Evolutionary conservation across 2,329 filamentous ascomycete genomes (phyloP), one percentile per base, ranked within the genome.

Genomic region (Pseudocercospora fijiensis): DNA sequence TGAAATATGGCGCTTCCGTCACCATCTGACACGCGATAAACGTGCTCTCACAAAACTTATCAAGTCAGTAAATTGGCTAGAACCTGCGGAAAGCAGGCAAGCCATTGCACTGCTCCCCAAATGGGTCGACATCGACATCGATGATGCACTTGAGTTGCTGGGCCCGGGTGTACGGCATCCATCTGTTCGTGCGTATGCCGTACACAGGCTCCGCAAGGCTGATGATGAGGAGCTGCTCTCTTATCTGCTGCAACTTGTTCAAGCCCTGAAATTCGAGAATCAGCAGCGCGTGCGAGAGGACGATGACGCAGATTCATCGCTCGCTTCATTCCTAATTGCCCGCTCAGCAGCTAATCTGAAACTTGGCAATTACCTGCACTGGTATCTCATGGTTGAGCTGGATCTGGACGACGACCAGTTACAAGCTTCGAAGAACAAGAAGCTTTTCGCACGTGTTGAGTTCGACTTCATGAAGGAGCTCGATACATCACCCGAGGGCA

Each of bases 321-420:
- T 99, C 5, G 94, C 93, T 2, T 87, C 86, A 24, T 99, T 99
- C 74, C 82, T 99, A 2, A 95, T 99, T 61, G 87, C 90, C 1
- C 86, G 95, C 37, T 96, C 95, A 3, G 90, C 91, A 13, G 87
- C 89, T 66, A 98, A 96, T 73, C 91, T 97, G 72, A 89, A 90
- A 64, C 84, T 99, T 1, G 95, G 94, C 28, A 99, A 96, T 75
- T 96, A 96, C 78, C 86, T 99, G 60, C 91, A 97, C 76, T 99
- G 95, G 95, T 99, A 98, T 76, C 83, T 99, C 2, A 97, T 97
- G 88, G 95, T 99, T 1, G 96, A 99, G 78, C 96, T 93, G 70
- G 92, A 96, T 33, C 58, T 67, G 70, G 94, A 97, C 75, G 66
- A 70, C 18, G 59, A 65, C 4, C 86, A 87, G 3, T 89, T 92